Base-by-base conservation (phyloP, 2,329 filamentous ascomycete genomes). In the Madurella fahalii region DNA sequence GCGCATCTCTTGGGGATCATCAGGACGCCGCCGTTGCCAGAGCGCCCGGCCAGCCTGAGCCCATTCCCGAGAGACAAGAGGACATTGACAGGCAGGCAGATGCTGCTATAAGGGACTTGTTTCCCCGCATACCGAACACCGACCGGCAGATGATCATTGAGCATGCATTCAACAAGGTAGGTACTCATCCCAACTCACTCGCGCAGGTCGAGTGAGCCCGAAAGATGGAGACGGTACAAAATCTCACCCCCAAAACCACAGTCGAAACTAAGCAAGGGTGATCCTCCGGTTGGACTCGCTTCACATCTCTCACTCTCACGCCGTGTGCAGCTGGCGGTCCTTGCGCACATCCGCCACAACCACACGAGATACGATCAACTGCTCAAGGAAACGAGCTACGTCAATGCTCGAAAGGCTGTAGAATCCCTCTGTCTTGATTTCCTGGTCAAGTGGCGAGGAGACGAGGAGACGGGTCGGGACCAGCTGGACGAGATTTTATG, bases 371-470 rank as follows among this genome's bases (percentile, higher is more conserved):
- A 87, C 70, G 84, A 87, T 64, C 68, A 78, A 54, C 71, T 86
- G 16, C 71, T 86, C 15, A 77, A 68, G 62, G 80, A 85, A 63
- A 81, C 80, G 5, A 73, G 70, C 16, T 86, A 81, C 74, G 71
- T 74, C 48, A 82, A 81, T 63, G 82, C 83, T 50, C 76, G 84
- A 58, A 84, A 79, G 69, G 77, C 77, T 40, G 82, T 86, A 43
- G 81, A 86, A 62, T 69, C 75, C 32, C 71, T 83, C 13, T 86
- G 84, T 59, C 72, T 86, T 44, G 83, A 86, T 61, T 74, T 83
- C 50, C 79, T 87, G 67, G 79, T 86, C 74, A 86, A 86, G 79
- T 87, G 84, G 84, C 83, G 84, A 72, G 84, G 84, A 52, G 84
- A 87, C 62, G 84, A 87, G 67, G 84, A 87, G 66, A 86, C 79